A percentile compares a stretch with the other conserved stretches of the same genome.
These are phyloP conservation scores for Xanthoparmelia taractica DNA, from an alignment of 495 filamentous ascomycete species.

Conservation along the genomic window DNA sequence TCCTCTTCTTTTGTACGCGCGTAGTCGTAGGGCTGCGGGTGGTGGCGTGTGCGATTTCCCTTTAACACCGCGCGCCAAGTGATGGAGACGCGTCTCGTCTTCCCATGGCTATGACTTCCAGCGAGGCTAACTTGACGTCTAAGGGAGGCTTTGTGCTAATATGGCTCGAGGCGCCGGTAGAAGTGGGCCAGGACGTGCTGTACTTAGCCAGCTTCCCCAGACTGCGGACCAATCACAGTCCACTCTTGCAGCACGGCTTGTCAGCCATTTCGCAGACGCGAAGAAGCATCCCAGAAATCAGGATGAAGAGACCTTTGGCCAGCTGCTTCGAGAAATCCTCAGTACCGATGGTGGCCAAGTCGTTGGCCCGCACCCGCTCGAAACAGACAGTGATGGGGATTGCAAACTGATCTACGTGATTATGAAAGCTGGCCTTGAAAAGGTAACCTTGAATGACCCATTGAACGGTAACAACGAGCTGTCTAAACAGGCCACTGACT, in stretches of 20 bases:
- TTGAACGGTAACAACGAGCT: slow-evolving; percentile 47
- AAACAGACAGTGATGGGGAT: slow-evolving; percentile 64
- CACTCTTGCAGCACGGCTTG: slow-evolving; percentile 61
- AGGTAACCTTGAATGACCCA: slow-evolving; percentile 50
- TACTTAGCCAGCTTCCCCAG: slow-evolving; percentile 10
- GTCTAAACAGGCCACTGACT: slow-evolving; percentile 53
- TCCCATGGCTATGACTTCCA: slow-evolving; percentile 6
- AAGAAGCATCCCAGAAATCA: slow-evolving; percentile 34
- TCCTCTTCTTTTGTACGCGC: not conserved
- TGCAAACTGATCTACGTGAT: slow-evolving; percentile 79
- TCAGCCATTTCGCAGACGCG: slow-evolving; percentile 42
- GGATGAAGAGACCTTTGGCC: slow-evolving; percentile 50
- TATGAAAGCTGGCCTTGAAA: slow-evolving; percentile 69
- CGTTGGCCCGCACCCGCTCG: slow-evolving; percentile 37
- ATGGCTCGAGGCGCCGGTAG: slow-evolving; percentile 22
- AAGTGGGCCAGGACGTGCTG: slow-evolving; percentile 14
- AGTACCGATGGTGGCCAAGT: slow-evolving; percentile 34
- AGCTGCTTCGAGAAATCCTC: slow-evolving; percentile 59
- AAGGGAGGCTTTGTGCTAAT: slow-evolving; percentile 4
- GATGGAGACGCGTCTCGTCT: slow-evolving; percentile 11
- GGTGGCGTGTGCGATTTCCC: not conserved
- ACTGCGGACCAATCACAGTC: slow-evolving; percentile 48
- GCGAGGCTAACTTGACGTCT: not conserved
- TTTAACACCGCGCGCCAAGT: not conserved
- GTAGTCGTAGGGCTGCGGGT: not conserved